Percentiles rank a stretch among this genome's conserved stretches.
Evolutionary conservation across 305 asterid genomes (phyloP).

Genomic region (Fraxinus baroniana): DNA sequence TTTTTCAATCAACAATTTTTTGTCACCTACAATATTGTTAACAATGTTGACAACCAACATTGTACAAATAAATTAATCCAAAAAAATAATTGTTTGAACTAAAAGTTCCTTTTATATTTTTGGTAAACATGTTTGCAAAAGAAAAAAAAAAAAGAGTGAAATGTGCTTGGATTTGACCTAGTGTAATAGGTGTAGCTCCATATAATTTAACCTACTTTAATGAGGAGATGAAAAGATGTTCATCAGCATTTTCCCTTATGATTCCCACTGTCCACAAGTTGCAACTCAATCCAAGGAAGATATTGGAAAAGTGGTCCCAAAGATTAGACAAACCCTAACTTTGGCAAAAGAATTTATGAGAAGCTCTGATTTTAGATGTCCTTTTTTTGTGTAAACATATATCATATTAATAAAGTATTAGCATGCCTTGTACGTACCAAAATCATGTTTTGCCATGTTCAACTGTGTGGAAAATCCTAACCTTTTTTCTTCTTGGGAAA

Average conservation of each 20-base stretch:
- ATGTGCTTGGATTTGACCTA: not conserved
- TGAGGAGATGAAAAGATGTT: not conserved
- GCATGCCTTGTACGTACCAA: conserved; percentile 19
- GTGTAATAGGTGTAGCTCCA: not conserved
- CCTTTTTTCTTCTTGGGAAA: not conserved
- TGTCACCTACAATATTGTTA: too few relatives aligned
- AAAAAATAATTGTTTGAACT: not conserved
- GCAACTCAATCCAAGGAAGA: conserved; percentile 15
- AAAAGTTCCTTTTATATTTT: too few relatives aligned
- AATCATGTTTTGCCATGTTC: not conserved
- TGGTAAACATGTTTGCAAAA: not conserved
- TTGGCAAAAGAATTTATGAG: not conserved
- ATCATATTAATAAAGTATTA: not conserved
- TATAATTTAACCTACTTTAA: not conserved
- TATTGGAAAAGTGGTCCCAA: conserved; percentile 68
- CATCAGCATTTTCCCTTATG: not conserved
- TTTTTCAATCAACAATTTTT: too few relatives aligned
- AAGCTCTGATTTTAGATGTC: not conserved
- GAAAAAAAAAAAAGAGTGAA: not conserved
- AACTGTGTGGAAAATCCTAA: conserved; percentile 31
- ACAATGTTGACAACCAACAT: too few relatives aligned
- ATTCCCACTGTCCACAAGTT: not conserved
- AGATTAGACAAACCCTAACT: conserved; percentile 37
- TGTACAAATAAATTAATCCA: too few relatives aligned
- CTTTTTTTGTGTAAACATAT: not conserved